phyloP scores from a whole-genome alignment of 2,329 filamentous ascomycete genomes.

The Hypoxylon sp. region DNA sequence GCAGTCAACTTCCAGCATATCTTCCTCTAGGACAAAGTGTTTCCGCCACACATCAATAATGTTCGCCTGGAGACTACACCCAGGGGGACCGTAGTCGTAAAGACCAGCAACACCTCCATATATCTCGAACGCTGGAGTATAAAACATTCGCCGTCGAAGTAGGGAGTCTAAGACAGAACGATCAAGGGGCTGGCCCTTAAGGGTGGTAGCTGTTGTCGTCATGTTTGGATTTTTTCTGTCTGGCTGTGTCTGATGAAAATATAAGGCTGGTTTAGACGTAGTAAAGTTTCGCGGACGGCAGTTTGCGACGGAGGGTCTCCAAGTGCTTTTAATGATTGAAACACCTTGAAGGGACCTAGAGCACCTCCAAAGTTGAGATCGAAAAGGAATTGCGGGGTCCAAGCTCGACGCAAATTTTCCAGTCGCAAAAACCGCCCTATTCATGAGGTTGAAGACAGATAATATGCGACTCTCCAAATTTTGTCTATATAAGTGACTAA shows the following conservation, averaged over 20 bases:
- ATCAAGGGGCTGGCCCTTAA: constrained; percentile 92
- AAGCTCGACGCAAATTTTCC: constrained; percentile 36
- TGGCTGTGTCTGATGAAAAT: constrained; percentile 2
- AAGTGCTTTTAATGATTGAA: constrained; percentile 3
- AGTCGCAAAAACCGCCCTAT: constrained; percentile 20
- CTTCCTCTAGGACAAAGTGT: constrained; percentile 92
- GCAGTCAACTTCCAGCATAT: constrained; percentile 96
- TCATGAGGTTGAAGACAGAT: constrained; percentile 38
- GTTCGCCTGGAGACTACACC: constrained; percentile 88
- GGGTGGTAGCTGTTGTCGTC: constrained; percentile 76
- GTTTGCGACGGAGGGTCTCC: constrained; percentile 23
- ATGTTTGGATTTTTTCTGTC: constrained; percentile 54
- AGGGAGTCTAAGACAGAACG: constrained; percentile 85
- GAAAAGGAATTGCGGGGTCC: constrained; percentile 24
- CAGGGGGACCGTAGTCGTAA: constrained; percentile 94
- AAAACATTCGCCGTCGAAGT: constrained; percentile 90
- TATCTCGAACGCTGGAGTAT: constrained; percentile 95
- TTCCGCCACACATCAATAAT: constrained; percentile 92
- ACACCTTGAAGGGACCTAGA: constrained; percentile 23
- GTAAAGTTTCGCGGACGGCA: constrained; percentile 21
- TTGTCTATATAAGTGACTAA: constrained; percentile 22
- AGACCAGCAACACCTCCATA: constrained; percentile 91
- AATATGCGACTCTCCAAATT: constrained; percentile 31
- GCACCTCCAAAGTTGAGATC: constrained; percentile 14
- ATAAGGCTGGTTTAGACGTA: constrained; percentile 23